phyloP scores from a whole-genome alignment of 495 filamentous ascomycete species.

The Hypoxylon crocopeplum region DNA sequence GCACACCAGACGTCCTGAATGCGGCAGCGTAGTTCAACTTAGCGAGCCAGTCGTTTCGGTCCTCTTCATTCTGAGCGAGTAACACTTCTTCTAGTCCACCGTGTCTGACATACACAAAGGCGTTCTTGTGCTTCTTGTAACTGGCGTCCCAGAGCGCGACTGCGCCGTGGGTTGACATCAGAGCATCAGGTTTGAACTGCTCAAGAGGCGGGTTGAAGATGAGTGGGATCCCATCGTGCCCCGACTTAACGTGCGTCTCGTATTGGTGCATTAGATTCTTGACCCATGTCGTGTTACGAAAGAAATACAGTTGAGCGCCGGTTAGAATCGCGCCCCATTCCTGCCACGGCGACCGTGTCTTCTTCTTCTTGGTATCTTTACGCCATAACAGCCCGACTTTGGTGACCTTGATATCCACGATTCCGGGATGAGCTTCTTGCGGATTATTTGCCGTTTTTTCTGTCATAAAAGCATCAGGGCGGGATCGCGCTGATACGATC shows the following conservation, averaged over 20 bases:
- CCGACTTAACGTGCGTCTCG: slow-evolving; percentile 75
- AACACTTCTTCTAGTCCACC: slow-evolving; percentile 90
- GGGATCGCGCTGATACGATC: slow-evolving; percentile 89
- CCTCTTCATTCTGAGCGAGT: slow-evolving; percentile 83
- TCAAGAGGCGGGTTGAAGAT: slow-evolving; percentile 89
- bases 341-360: slow-evolving; percentile 93
- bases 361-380: slow-evolving; percentile 94
- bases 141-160: slow-evolving; percentile 84
- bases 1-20: slow-evolving; percentile 89
- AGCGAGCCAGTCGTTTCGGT: slow-evolving; percentile 97
- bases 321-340: slow-evolving; percentile 98
- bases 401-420: slow-evolving; percentile 96
- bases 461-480: slow-evolving; percentile 93
- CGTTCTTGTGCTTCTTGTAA: slow-evolving; percentile 96
- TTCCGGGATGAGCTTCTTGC: slow-evolving; percentile 84
- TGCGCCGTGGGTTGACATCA: slow-evolving; percentile 90
- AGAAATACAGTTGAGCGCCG: slow-evolving; percentile 94
- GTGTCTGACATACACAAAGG: slow-evolving; percentile 89
- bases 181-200: slow-evolving; percentile 88
- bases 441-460: slow-evolving; percentile 84
- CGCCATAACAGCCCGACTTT: slow-evolving; percentile 97
- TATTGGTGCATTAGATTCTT: slow-evolving; percentile 87
- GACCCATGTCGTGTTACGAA: slow-evolving; percentile 91
- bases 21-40: slow-evolving; percentile 97
- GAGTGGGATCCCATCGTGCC: slow-evolving; percentile 70